Percentiles rank a stretch among this genome's conserved stretches.
Conservation (phyloP, 2,329 filamentous ascomycete genomes). For the Stagonosporopsis chrysanthemi region DNA sequence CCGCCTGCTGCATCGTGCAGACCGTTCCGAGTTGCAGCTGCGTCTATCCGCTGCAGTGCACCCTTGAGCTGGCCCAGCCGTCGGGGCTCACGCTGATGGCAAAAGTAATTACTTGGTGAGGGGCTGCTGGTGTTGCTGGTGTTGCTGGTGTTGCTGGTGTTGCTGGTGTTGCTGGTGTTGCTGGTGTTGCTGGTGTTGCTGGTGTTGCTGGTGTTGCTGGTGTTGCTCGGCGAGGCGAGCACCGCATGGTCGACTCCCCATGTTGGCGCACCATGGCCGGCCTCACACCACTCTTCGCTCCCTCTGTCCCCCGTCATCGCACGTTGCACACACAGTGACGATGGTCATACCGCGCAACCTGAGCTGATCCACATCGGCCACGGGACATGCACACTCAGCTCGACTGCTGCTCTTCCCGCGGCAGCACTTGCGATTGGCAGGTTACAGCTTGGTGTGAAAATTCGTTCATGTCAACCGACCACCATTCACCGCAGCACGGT, state of each 20-base stretch:
- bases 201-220: too few species aligned
- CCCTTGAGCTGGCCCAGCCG: neutral
- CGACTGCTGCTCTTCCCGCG: neutral
- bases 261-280: too few species aligned
- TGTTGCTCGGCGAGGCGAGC: neutral
- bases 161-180: too few species aligned
- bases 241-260: neutral
- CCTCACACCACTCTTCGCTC: neutral
- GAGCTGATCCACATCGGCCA: slow-evolving; percentile 1
- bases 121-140: neutral
- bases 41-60: neutral
- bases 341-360: slow-evolving; percentile 1
- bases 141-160: too few species aligned
- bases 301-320: neutral
- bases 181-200: too few species aligned
- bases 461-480: slow-evolving; percentile 31
- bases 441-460: slow-evolving; percentile 15
- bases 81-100: neutral
- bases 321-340: slow-evolving; percentile 3
- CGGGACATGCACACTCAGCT: slow-evolving; percentile 4
- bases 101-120: neutral
- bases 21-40: neutral
- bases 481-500: neutral
- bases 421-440: slow-evolving; percentile 6
- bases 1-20: neutral